Conservation (phyloP, 805 yeast species). For the Candida lessepsii region DNA sequence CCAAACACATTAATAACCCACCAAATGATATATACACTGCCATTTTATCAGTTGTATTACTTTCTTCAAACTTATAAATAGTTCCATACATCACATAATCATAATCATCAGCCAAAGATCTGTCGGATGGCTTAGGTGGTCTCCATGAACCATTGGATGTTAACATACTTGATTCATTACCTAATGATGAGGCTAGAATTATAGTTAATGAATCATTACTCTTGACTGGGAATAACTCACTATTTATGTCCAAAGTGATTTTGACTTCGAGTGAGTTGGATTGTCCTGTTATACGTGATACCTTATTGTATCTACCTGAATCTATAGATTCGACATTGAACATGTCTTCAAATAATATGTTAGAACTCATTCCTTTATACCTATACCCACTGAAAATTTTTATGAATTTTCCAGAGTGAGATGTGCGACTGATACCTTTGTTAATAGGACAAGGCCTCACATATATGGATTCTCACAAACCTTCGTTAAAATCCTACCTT, state of each 20-base stretch:
- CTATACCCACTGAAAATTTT: conserved; percentile 3
- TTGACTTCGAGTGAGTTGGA: conserved; percentile 80
- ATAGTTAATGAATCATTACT: conserved; percentile 77
- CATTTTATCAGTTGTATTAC: conserved; percentile 60
- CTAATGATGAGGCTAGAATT: conserved; percentile 77
- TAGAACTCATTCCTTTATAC: conserved; percentile 30
- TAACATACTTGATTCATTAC: conserved; percentile 44
- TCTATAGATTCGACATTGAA: conserved; percentile 84
- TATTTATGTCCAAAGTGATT: conserved; percentile 84
- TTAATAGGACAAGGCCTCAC: neutral
- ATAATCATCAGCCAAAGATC: conserved; percentile 90
- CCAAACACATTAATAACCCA: conserved; percentile 88
- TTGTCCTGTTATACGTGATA: conserved; percentile 81
- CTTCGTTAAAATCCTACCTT: neutral
- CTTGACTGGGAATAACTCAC: conserved; percentile 85
- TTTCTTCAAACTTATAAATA: conserved; percentile 94
- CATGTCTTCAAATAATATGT: conserved; percentile 86
- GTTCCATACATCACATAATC: conserved; percentile 99
- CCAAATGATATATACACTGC: conserved; percentile 95
- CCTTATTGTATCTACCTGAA: conserved; percentile 87
- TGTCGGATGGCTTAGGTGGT: conserved; percentile 80
- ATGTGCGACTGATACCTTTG: conserved; percentile 6
- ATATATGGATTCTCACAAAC: neutral
- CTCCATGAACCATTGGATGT: conserved; percentile 69
- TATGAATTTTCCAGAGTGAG: conserved; percentile 1